These are phyloP conservation scores for Wickerhamomyces sp. DNA, from an alignment of 1,139 yeast species.

Conservation along the genomic window DNA sequence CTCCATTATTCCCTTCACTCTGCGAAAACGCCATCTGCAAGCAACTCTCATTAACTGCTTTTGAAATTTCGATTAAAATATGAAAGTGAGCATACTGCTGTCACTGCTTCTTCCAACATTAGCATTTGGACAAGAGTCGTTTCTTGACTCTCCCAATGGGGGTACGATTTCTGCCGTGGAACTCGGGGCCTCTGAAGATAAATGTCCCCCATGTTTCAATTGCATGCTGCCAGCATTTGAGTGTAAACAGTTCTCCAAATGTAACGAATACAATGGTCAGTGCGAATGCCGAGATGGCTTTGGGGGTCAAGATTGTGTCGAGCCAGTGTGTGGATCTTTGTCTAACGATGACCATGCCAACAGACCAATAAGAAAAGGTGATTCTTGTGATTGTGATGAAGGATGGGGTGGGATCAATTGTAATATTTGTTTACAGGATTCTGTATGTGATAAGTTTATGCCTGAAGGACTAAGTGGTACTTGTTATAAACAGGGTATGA, in stretches of 20 bases:
- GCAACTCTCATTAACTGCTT: neutral
- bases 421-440: slow-evolving; percentile 70
- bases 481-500: slow-evolving; percentile 83
- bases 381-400: slow-evolving; percentile 61
- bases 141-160: slow-evolving; percentile 2
- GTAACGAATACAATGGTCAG: slow-evolving; percentile 83
- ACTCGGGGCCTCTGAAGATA: slow-evolving; percentile 28
- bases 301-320: slow-evolving; percentile 89
- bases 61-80: too few species aligned
- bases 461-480: slow-evolving; percentile 87
- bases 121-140: slow-evolving; percentile 1
- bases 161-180: slow-evolving; percentile 4
- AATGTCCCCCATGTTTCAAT: slow-evolving; percentile 87
- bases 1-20: too few species aligned
- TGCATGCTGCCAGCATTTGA: slow-evolving; percentile 89
- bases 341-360: slow-evolving; percentile 52
- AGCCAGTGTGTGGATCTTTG: slow-evolving; percentile 84
- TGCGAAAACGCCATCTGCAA: neutral
- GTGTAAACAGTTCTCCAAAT: slow-evolving; percentile 83
- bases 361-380: slow-evolving; percentile 54
- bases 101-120: neutral
- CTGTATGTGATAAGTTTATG: slow-evolving; percentile 79
- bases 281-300: slow-evolving; percentile 92
- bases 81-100: neutral
- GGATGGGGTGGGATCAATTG: slow-evolving; percentile 97